Percentiles rank a stretch among this genome's conserved stretches.
phyloP scores from a whole-genome alignment of 2,329 filamentous ascomycete genomes.

The Fusarium pininemorale region DNA sequence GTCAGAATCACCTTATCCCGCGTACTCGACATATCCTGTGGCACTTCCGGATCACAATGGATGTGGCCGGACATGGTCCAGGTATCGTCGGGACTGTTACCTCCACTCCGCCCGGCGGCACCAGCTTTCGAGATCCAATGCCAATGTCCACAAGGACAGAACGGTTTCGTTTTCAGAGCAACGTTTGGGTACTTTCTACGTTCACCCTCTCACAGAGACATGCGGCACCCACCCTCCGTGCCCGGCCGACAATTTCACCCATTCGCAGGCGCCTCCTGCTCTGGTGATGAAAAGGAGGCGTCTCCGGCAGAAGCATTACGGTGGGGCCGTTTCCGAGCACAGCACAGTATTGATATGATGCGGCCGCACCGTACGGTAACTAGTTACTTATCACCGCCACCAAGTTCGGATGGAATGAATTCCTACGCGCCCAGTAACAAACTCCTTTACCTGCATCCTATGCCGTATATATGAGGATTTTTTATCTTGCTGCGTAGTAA shows the following conservation, averaged over 20 bases:
- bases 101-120: conserved; percentile 18
- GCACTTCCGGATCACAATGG: conserved; percentile 6
- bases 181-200: background rate
- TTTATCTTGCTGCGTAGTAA: background rate
- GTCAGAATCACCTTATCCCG: conserved; percentile 13
- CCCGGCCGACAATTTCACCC: conserved; percentile 10
- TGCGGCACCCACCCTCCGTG: conserved; percentile 9
- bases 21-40: background rate
- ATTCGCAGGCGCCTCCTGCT: conserved; percentile 10
- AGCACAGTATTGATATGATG: background rate
- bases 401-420: background rate
- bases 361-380: conserved; percentile 20
- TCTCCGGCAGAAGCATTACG: conserved; percentile 23
- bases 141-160: background rate
- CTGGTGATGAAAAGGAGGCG: conserved; percentile 18
- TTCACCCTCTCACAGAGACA: conserved; percentile 12
- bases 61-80: conserved; percentile 28
- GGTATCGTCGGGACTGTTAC: conserved; percentile 25
- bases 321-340: conserved; percentile 32
- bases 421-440: background rate
- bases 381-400: background rate
- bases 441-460: background rate
- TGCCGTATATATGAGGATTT: background rate
- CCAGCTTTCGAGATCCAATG: background rate
- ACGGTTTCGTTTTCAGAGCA: background rate